Evolutionary conservation across 768 basidiomycete species (phyloP).

Genomic region (Tulasnella sp.): DNA sequence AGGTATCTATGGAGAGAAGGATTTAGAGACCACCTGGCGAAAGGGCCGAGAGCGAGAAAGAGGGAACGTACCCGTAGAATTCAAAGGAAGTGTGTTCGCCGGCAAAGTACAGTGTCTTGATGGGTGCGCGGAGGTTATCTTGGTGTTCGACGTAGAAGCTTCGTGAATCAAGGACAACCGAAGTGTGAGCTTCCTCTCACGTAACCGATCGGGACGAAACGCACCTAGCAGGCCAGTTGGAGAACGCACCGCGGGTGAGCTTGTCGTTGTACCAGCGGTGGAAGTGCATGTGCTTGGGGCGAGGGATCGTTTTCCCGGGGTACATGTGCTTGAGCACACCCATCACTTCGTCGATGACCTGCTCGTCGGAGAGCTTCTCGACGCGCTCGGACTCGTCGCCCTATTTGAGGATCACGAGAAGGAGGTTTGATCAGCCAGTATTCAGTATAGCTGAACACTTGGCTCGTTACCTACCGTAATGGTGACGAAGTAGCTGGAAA

Average conservation of each 20-base stretch:
- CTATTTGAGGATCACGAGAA: constrained; percentile 44
- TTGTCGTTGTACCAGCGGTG: constrained; percentile 60
- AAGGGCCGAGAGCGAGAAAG: not conserved
- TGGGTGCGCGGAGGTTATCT: constrained; percentile 32
- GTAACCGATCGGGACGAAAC: not conserved
- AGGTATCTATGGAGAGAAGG: constrained; percentile 15
- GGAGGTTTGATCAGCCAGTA: not conserved
- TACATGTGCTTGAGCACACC: constrained; percentile 63
- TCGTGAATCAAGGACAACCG: not conserved
- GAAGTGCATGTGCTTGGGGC: constrained; percentile 60
- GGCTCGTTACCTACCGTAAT: constrained; percentile 46
- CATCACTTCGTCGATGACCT: constrained; percentile 60
- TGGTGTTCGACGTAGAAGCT: constrained; percentile 33
- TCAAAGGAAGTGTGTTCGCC: constrained; percentile 30
- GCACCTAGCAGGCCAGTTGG: constrained; percentile 71
- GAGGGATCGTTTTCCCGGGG: constrained; percentile 57
- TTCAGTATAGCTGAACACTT: not conserved
- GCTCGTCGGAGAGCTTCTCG: constrained; percentile 53
- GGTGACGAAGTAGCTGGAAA: constrained; percentile 50
- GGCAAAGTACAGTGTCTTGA: constrained; percentile 28
- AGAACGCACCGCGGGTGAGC: constrained; percentile 63
- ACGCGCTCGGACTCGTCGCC: constrained; percentile 65
- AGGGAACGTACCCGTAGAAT: constrained; percentile 11
- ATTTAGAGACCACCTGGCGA: no score
- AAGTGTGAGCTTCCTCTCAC: not conserved